Percentiles rank a stretch among this genome's conserved stretches.
Evolutionary conservation across 2,329 filamentous ascomycete species (phyloP).

Genomic region (Fusarium oligoseptatum): DNA sequence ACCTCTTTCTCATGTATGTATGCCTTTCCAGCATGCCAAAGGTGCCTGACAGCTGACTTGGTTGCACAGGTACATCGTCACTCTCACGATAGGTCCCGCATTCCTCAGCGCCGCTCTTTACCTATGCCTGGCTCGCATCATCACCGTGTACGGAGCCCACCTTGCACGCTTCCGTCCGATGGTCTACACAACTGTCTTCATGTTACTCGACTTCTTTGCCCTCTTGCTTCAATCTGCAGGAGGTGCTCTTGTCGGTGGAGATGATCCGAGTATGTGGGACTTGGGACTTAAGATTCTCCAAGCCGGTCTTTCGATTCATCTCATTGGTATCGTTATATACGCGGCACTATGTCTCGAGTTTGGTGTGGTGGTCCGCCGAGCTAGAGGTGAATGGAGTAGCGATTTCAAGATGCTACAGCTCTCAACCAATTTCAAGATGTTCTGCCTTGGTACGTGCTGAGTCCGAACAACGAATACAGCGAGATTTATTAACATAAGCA

Average conservation of each 20-base stretch:
- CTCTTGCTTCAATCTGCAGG: neutral
- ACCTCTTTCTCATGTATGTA: neutral
- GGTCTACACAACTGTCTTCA: neutral
- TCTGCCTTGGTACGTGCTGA: neutral
- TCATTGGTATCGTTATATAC: neutral
- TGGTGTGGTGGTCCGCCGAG: neutral
- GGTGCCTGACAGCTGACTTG: neutral
- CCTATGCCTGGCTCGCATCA: neutral
- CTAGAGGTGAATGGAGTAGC: neutral
- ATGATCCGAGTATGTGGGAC: neutral
- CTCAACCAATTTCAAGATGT: neutral
- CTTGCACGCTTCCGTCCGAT: neutral
- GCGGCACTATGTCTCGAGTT: neutral
- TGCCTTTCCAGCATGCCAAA: no score
- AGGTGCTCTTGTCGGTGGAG: neutral
- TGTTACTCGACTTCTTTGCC: neutral
- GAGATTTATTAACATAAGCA: neutral
- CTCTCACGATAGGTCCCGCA: neutral
- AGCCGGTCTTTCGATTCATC: neutral
- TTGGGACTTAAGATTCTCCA: neutral
- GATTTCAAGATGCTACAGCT: neutral
- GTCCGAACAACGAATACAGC: no score
- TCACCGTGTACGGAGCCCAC: neutral
- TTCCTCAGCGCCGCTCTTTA: neutral
- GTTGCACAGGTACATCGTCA: neutral